A percentile compares a stretch with the other conserved stretches of the same genome.
Conservation (phyloP, 768 basidiomycete genomes). For the Pulveroboletus frians region DNA sequence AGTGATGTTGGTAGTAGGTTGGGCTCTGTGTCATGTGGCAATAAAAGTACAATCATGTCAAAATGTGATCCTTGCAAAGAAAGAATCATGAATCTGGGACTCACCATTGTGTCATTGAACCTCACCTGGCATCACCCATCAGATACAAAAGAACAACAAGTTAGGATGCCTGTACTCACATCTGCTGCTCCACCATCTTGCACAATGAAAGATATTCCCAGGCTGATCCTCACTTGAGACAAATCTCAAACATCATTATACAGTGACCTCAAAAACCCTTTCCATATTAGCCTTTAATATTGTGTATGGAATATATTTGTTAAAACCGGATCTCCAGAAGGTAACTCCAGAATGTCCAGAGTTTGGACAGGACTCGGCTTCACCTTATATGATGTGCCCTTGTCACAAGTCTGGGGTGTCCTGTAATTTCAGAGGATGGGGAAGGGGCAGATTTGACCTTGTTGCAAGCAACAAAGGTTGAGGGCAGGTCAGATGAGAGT, state of each 20-base stretch:
- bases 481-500: too few relatives aligned
- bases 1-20: constrained; percentile 89
- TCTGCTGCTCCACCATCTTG: constrained; percentile 90
- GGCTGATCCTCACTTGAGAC: constrained; percentile 94
- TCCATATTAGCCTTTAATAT: too few relatives aligned
- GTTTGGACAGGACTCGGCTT: too few relatives aligned
- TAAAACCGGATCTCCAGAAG: too few relatives aligned
- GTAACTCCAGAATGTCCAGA: too few relatives aligned
- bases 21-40: constrained; percentile 96
- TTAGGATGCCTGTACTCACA: constrained; percentile 42
- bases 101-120: constrained; percentile 94
- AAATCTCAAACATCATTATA: constrained; percentile 98
- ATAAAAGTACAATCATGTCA: constrained; percentile 99
- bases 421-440: too few relatives aligned
- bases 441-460: too few relatives aligned
- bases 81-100: neutral
- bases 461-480: too few relatives aligned
- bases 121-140: constrained; percentile 63
- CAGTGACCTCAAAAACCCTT: too few relatives aligned
- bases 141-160: neutral
- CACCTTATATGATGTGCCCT: too few relatives aligned
- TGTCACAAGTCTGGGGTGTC: too few relatives aligned
- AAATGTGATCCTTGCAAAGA: constrained; percentile 38
- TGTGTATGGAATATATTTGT: too few relatives aligned
- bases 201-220: constrained; percentile 88